Evolutionary conservation across 768 basidiomycete genomes (phyloP), one percentile per base, ranked within the genome.

Genomic region (Xerocomellus dryophilus): DNA sequence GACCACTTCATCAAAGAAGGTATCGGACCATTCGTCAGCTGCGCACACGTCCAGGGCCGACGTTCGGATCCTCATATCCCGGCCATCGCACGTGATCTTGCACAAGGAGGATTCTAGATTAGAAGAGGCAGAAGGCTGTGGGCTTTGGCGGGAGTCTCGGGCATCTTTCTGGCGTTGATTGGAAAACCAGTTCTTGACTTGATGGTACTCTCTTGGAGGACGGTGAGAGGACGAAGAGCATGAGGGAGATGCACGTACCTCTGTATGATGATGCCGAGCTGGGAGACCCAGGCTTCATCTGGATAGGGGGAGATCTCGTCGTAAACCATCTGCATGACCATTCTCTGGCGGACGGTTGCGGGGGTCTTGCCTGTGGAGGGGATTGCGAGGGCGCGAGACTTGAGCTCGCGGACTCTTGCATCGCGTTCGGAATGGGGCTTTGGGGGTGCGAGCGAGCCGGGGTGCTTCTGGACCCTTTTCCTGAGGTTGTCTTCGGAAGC

Each of bases 161-260:
- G 76, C 68, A 51, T 74, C 74, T 57, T 78, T 74, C 53, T 78
- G 83, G 40, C 83, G 76, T 67, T 83, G 78, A 66, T 85, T 85
- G 5, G 81, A 82, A 55, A 85, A 85, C 83, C 83, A 85, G 58
- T 83, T 83, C 69, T 81, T 83, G 50, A 84, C 77, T 66, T 83
- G 82, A 61, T 78, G 78, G 61, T 80, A 81, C 44, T 81, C 77
- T 58, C 81, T 82, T 64, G 44, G 32, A 32, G 36, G 50, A 44
- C 2, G 21, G 38, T 60, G 41, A 64, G 61, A 40, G 35, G 36
- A 2, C 1, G 41, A 11, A 5, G 4, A 27, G 50, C 31, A 34
- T 3, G 52, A 34, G 32, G 29, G 53, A 42, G n/a, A 46, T n/a
- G 44, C 18, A 35, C 61, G 72, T 60, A 82, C 83, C 82, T 73